These are phyloP conservation scores for Wickerhamiella vanderwaltii DNA, from an alignment of 805 yeast genomes.

Conservation along the genomic window DNA sequence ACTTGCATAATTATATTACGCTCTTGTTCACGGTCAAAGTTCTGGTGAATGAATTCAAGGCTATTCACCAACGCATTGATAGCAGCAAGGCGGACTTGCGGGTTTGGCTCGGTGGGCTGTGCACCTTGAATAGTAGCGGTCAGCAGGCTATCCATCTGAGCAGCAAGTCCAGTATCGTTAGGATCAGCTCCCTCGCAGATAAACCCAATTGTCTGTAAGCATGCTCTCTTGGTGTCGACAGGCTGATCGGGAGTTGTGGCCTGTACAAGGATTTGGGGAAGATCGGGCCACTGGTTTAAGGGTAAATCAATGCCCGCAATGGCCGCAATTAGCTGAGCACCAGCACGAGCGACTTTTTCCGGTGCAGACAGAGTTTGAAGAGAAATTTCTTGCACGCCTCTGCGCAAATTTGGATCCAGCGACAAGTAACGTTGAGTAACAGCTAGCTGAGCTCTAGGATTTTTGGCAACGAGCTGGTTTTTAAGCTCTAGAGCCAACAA, in stretches of 20 bases:
- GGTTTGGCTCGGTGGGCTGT: slow-evolving; percentile 63
- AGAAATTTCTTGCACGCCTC: slow-evolving; percentile 50
- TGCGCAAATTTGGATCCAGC: slow-evolving; percentile 43
- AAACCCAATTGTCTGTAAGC: slow-evolving; percentile 82
- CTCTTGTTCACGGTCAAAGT: slow-evolving; percentile 88
- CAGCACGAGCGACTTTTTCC: slow-evolving; percentile 72
- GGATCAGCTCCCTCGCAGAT: slow-evolving; percentile 94
- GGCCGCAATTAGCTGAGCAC: slow-evolving; percentile 92
- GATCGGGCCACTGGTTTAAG: slow-evolving; percentile 72
- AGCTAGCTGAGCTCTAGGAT: slow-evolving; percentile 41
- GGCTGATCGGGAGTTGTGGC: slow-evolving; percentile 73
- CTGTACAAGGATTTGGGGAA: slow-evolving; percentile 71
- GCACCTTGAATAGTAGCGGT: slow-evolving; percentile 97
- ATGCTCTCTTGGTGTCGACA: slow-evolving; percentile 70
- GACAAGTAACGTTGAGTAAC: slow-evolving; percentile 66
- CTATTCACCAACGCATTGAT: slow-evolving; percentile 85
- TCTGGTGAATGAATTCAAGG: slow-evolving; percentile 72
- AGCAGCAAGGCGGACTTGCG: slow-evolving; percentile 74
- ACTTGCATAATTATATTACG: slow-evolving; percentile 97
- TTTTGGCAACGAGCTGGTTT: slow-evolving; percentile 80
- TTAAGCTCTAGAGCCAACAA: slow-evolving; percentile 81
- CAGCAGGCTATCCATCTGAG: slow-evolving; percentile 82
- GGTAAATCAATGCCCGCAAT: slow-evolving; percentile 95
- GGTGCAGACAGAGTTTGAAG: slow-evolving; percentile 49
- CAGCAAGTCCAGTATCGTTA: slow-evolving; percentile 54